Percentiles rank a stretch among this genome's conserved stretches.
These are phyloP conservation scores for Davidsoniella neocaledoniae DNA, from an alignment of 2,329 filamentous ascomycete species.

Conservation along the genomic window DNA sequence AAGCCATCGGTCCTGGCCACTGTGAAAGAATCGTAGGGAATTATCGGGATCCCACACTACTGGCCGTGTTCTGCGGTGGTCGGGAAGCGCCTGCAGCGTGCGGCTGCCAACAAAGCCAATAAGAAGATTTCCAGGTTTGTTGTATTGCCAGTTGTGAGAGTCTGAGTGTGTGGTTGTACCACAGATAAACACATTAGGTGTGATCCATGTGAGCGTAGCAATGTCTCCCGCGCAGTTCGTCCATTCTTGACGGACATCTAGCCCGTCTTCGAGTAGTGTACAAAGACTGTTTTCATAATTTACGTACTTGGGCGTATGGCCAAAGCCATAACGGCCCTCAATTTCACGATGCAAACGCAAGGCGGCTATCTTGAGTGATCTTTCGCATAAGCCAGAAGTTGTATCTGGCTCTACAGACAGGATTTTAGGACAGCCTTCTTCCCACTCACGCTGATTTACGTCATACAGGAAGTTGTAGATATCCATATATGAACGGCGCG, in stretches of 20 bases:
- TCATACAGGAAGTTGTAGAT: slow-evolving; percentile 24
- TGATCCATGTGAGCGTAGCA: slow-evolving; percentile 39
- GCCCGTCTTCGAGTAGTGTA: slow-evolving; percentile 31
- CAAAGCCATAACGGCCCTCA: slow-evolving; percentile 27
- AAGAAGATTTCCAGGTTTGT: slow-evolving; percentile 44
- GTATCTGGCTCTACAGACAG: slow-evolving; percentile 16
- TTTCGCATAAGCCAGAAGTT: slow-evolving; percentile 11
- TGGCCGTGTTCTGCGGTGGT: slow-evolving; percentile 41
- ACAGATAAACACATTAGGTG: slow-evolving; percentile 37
- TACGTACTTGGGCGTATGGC: slow-evolving; percentile 23
- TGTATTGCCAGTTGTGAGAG: slow-evolving; percentile 47
- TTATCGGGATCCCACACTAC: slow-evolving; percentile 37
- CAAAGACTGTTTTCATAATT: slow-evolving; percentile 31
- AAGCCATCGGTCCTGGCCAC: slow-evolving; percentile 44
- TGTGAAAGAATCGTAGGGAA: slow-evolving; percentile 36
- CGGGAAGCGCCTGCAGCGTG: slow-evolving; percentile 32
- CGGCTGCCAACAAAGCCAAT: slow-evolving; percentile 32
- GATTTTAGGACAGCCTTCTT: neutral
- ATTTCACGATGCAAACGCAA: slow-evolving; percentile 34
- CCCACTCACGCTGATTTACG: slow-evolving; percentile 18
- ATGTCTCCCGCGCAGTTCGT: slow-evolving; percentile 46
- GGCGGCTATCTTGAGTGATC: slow-evolving; percentile 21
- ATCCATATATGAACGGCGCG: slow-evolving; percentile 19
- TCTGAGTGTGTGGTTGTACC: slow-evolving; percentile 48
- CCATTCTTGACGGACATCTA: slow-evolving; percentile 36